A percentile compares a stretch with the other conserved stretches of the same genome.
Conservation (phyloP, 768 basidiomycete species). For the Amanita inopinata region DNA sequence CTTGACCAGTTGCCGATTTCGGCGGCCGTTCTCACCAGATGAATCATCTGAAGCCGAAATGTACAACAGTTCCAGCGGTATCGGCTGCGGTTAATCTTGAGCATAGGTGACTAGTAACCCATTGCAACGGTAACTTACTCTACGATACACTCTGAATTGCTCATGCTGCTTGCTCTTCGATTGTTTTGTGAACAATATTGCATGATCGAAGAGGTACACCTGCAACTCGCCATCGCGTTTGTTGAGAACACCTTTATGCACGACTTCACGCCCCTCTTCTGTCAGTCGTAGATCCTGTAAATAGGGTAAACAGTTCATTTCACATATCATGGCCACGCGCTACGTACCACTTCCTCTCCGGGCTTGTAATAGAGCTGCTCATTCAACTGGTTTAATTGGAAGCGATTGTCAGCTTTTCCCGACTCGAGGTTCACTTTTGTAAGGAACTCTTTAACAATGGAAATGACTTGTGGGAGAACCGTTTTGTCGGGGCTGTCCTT, state of each 20-base stretch:
- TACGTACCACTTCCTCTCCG: conserved; percentile 79
- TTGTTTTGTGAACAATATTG: conserved; percentile 82
- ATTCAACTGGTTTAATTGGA: conserved; percentile 90
- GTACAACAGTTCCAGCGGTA: conserved; percentile 87
- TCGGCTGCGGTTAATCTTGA: conserved; percentile 49
- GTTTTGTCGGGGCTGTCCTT: conserved; percentile 85
- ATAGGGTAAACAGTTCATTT: background rate
- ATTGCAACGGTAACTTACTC: conserved; percentile 56
- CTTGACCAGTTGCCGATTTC: conserved; percentile 37
- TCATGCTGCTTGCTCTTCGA: conserved; percentile 84
- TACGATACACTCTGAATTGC: conserved; percentile 86
- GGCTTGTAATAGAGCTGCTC: conserved; percentile 84
- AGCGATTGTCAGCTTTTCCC: conserved; percentile 92
- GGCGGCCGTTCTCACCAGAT: conserved; percentile 20
- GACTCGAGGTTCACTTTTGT: conserved; percentile 86
- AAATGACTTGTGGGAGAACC: conserved; percentile 65
- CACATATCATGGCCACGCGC: background rate
- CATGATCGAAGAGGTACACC: conserved; percentile 96
- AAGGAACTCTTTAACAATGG: conserved; percentile 73
- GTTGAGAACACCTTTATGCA: conserved; percentile 85
- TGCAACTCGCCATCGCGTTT: conserved; percentile 87
- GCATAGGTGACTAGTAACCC: background rate
- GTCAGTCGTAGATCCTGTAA: conserved; percentile 72
- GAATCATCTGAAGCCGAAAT: conserved; percentile 72
- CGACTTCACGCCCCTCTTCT: conserved; percentile 84